Percentiles rank a stretch among this genome's conserved stretches.
phyloP scores from a whole-genome alignment of 1,284 basidiomycete genomes.

The Ceratobasidium sp. region DNA sequence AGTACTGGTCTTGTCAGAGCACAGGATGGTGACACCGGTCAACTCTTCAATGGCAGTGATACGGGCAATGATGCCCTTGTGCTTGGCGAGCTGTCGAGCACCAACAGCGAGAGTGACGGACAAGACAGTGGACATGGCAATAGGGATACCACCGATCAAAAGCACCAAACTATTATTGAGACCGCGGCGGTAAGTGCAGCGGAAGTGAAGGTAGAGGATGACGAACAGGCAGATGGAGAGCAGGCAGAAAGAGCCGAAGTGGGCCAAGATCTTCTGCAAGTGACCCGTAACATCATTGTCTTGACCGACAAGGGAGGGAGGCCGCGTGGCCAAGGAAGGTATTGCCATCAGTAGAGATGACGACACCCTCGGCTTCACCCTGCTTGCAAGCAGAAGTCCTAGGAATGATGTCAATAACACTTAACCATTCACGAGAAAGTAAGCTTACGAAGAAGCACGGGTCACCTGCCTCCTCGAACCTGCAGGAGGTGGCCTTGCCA shows the following conservation, averaged over 20 bases:
- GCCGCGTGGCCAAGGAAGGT: conserved; percentile 96
- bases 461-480: conserved; percentile 89
- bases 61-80: conserved; percentile 97
- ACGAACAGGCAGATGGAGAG: conserved; percentile 93
- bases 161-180: conserved; percentile 96
- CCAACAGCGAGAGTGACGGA: conserved; percentile 97
- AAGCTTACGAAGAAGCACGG: conserved; percentile 91
- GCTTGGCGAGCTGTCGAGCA: conserved; percentile 96
- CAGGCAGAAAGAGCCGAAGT: conserved; percentile 95
- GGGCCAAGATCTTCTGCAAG: conserved; percentile 95
- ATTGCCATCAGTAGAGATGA: conserved; percentile 94
- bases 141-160: conserved; percentile 98
- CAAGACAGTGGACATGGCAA: conserved; percentile 96
- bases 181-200: conserved; percentile 88
- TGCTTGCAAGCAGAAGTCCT: conserved; percentile 96
- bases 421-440: conserved; percentile 29
- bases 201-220: conserved; percentile 85
- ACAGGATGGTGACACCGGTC: conserved; percentile 94
- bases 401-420: conserved; percentile 42
- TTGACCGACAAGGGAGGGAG: conserved; percentile 87
- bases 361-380: conserved; percentile 95
- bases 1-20: conserved; percentile 97
- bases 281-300: conserved; percentile 97
- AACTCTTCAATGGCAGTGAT: conserved; percentile 98
- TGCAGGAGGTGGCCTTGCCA: too few relatives aligned